These are phyloP conservation scores for Paraphoma sp. DNA, from an alignment of 2,329 filamentous ascomycete species.

Conservation along the genomic window DNA sequence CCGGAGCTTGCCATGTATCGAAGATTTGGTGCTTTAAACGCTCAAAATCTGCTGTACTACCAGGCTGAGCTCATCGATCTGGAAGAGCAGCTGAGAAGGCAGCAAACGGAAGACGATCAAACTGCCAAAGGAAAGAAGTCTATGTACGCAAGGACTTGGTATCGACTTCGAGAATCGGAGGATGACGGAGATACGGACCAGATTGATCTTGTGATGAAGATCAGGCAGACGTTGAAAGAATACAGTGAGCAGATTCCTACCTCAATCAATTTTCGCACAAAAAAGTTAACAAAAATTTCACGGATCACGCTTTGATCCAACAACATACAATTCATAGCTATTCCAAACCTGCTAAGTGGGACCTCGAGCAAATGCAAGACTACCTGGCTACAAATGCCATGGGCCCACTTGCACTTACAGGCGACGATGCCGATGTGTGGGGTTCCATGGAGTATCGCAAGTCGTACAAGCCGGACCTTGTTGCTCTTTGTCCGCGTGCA, in stretches of 20 bases:
- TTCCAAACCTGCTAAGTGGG: constrained; percentile 5
- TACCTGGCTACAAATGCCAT: not conserved
- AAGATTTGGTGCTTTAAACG: constrained; percentile 7
- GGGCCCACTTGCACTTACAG: constrained; percentile 9
- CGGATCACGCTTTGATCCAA: constrained; percentile 28
- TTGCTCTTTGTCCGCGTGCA: constrained; percentile 11
- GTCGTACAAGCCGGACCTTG: constrained; percentile 13
- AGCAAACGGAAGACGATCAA: constrained; percentile 2
- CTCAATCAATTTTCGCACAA: no score
- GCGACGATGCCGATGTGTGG: constrained; percentile 16
- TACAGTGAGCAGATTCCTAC: constrained; percentile 12
- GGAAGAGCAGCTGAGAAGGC: constrained; percentile 2
- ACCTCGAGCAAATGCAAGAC: no score
- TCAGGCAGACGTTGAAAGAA: constrained; percentile 13
- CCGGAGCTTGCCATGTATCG: constrained; percentile 7
- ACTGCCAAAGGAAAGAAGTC: not conserved
- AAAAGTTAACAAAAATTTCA: no score
- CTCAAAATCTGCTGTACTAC: constrained; percentile 13
- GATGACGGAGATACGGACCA: constrained; percentile 11
- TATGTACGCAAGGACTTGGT: constrained; percentile 10
- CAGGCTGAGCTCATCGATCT: constrained; percentile 9
- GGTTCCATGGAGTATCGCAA: constrained; percentile 6
- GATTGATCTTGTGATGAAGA: constrained; percentile 11
- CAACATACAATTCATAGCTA: constrained; percentile 13
- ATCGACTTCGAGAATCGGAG: constrained; percentile 3